phyloP scores from a whole-genome alignment of 805 yeast genomes.

The Candida maris region DNA sequence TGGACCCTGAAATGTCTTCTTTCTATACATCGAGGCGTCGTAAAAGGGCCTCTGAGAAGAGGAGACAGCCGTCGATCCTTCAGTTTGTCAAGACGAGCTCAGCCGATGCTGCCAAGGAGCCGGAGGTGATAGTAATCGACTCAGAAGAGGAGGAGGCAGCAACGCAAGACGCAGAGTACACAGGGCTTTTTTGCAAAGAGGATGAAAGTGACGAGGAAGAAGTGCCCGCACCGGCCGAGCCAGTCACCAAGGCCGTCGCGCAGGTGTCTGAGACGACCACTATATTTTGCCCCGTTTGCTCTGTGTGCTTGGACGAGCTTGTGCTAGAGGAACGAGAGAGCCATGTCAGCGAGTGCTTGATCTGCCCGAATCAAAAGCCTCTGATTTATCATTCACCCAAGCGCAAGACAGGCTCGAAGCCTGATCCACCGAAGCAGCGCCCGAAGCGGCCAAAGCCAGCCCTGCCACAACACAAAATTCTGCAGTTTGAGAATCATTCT shows the following conservation, averaged over 20 bases:
- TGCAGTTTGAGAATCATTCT: constrained; percentile 37
- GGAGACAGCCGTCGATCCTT: constrained; percentile 18
- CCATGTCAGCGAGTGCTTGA: constrained; percentile 57
- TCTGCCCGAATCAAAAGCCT: constrained; percentile 19
- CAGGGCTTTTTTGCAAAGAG: constrained; percentile 1
- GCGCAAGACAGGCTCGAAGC: not conserved
- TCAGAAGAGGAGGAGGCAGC: constrained; percentile 3
- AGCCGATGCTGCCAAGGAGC: constrained; percentile 1
- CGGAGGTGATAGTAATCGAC: constrained; percentile 14
- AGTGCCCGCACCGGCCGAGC: too few species aligned
- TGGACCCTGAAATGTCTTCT: constrained; percentile 1
- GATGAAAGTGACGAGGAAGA: not conserved
- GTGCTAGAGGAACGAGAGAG: constrained; percentile 40
- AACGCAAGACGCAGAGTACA: constrained; percentile 12
- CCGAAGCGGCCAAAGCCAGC: constrained; percentile 29
- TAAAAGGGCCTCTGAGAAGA: constrained; percentile 2
- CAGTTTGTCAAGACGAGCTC: constrained; percentile 13
- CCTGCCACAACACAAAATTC: constrained; percentile 53
- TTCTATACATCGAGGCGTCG: not conserved
- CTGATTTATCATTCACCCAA: constrained; percentile 22
- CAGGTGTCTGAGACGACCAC: too few species aligned
- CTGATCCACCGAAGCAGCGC: constrained; percentile 4
- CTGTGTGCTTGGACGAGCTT: constrained; percentile 34
- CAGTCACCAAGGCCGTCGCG: too few species aligned
- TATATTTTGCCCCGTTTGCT: constrained; percentile 52